Base-by-base conservation (phyloP, 345 rosid genomes). In the Kernera saxatilis region DNA sequence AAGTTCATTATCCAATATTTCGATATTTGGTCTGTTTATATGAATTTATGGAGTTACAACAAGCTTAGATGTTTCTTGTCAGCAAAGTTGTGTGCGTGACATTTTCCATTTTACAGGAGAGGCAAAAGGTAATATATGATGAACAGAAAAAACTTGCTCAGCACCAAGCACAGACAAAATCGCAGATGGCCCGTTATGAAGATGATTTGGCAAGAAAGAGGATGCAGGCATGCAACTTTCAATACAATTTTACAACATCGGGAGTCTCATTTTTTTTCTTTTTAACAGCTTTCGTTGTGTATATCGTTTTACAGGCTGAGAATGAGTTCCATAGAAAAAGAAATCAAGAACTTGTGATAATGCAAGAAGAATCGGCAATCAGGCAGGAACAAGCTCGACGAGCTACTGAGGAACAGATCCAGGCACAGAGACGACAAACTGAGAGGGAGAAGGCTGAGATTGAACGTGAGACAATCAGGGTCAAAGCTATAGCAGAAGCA, bases 391-490 rank as follows among this genome's bases (percentile, higher is more conserved):
- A 92, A 79, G 86, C 96, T 79, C 88, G 98, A 8, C 80, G 92
- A 75, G 97, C 99, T 65, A 89, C 96, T 6, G 99, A 92, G 83
- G 98, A 94, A 69, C 98, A 92, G 73, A 94, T 92, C 77, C 99
- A 94, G 79, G 99, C 97, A 14, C 98, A 89, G 64, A 76, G 84
- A 60, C 84, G 92, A 36, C 98, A 87, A 74, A 92, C 99, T 6
- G 96, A 94, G 87, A 88, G 93, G 83, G 98, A 92, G 80, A 94
- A 88, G 74, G 99, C 98, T 76, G 97, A 94, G 81, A 82, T 94
- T 15, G 97, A 94, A 72, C 94, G 98, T 56, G 98, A 94, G 83
- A 94, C 99, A 59, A 92, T 94, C 73, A 81, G 86, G 64, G 96
- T 92, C 73, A 86, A 84, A 84, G 90, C 97, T 56, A 86, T 94